A percentile compares a stretch with the other conserved stretches of the same genome.
Evolutionary conservation across 306 rosid genomes (phyloP).

Genomic region (Inga laurina): DNA sequence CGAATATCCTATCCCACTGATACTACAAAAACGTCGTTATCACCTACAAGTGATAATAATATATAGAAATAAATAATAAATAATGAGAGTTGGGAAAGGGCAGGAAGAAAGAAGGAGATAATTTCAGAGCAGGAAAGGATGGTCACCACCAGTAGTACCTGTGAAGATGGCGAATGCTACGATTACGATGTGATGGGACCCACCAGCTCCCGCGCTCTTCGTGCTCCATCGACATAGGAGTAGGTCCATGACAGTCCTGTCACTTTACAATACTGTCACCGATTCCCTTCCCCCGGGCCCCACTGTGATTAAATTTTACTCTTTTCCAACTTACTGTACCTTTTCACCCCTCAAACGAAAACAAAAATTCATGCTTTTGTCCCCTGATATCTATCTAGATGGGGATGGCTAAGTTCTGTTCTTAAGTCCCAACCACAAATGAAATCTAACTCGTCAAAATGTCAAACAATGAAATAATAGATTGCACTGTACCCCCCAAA

Average conservation of each 20-base stretch:
- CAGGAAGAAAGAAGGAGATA: neutral
- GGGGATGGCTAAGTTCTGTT: neutral
- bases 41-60: neutral
- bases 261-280: neutral
- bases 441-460: neutral
- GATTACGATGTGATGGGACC: neutral
- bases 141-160: neutral
- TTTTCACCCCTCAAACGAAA: neutral
- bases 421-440: neutral
- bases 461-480: neutral
- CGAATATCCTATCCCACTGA: neutral
- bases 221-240: neutral
- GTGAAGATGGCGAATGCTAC: neutral
- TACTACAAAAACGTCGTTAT: neutral
- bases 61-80: neutral
- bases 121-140: neutral
- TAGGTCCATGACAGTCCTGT: neutral
- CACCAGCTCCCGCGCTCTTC: slow-evolving; percentile 1
- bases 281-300: neutral
- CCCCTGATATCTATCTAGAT: neutral
- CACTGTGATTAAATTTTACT: neutral
- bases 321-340: neutral
- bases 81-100: no score
- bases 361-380: neutral
- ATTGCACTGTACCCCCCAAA: neutral